phyloP scores from a whole-genome alignment of 1,284 basidiomycete genomes.

The Inonotus obliquus region DNA sequence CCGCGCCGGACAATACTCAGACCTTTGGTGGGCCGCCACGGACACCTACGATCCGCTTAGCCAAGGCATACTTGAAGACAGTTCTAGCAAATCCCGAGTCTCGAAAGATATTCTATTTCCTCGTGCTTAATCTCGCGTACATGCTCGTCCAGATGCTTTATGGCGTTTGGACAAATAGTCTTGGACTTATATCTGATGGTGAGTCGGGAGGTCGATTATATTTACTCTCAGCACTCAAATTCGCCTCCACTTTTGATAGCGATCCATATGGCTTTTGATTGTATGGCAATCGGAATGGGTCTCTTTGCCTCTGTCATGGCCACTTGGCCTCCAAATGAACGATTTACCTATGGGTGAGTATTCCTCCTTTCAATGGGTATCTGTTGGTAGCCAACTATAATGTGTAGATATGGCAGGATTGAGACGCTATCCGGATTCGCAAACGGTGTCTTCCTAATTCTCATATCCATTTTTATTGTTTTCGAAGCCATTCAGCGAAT shows the following conservation, averaged over 20 bases:
- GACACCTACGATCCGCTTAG: constrained; percentile 52
- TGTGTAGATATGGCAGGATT: constrained; percentile 85
- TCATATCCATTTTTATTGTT: constrained; percentile 97
- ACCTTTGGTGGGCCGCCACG: constrained; percentile 40
- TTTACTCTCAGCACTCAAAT: neutral
- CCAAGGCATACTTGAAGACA: constrained; percentile 77
- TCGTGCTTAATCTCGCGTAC: constrained; percentile 91
- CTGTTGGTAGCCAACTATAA: neutral
- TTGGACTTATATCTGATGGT: constrained; percentile 98
- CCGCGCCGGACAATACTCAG: constrained; percentile 47
- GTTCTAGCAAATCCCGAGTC: constrained; percentile 90
- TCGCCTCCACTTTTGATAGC: constrained; percentile 46
- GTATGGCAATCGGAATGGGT: constrained; percentile 95
- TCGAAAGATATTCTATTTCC: constrained; percentile 94
- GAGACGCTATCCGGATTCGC: constrained; percentile 98
- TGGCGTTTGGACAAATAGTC: constrained; percentile 95
- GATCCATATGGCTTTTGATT: constrained; percentile 99
- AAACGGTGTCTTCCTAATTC: constrained; percentile 93
- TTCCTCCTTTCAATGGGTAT: constrained; percentile 2
- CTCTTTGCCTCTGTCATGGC: constrained; percentile 97
- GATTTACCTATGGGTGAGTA: constrained; percentile 89
- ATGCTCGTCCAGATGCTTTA: constrained; percentile 96
- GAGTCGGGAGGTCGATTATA: constrained; percentile 26
- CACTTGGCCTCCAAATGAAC: constrained; percentile 91
- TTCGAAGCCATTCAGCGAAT: constrained; percentile 97